Percentiles rank a stretch among this genome's conserved stretches.
phyloP scores from a whole-genome alignment of 2,329 filamentous ascomycete species.

The Clarireedia homoeocarpa region DNA sequence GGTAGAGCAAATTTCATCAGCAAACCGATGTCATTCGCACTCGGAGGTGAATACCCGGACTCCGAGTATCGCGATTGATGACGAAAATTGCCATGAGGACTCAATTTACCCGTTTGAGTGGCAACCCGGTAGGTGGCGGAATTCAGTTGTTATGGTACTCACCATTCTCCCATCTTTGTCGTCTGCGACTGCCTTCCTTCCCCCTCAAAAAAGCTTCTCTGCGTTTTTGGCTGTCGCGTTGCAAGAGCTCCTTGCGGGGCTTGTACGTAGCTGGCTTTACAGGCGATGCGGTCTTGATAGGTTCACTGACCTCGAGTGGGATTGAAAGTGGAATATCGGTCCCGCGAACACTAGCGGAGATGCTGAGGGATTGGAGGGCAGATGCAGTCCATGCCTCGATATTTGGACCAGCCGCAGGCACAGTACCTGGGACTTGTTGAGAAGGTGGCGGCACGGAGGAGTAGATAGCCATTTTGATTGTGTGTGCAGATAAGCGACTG shows the following conservation, averaged over 20 bases:
- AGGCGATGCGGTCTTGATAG: constrained; percentile 15
- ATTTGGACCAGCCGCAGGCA: constrained; percentile 36
- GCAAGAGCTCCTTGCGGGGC: constrained; percentile 31
- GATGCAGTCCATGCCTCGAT: constrained; percentile 62
- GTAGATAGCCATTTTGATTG: constrained; percentile 42
- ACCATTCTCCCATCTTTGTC: constrained; percentile 95
- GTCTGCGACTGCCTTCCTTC: constrained; percentile 79
- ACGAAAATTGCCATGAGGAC: background rate
- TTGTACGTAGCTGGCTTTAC: constrained; percentile 26
- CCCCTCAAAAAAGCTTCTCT: constrained; percentile 59
- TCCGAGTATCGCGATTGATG: constrained; percentile 12
- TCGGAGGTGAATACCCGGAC: constrained; percentile 5
- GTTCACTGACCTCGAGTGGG: constrained; percentile 55
- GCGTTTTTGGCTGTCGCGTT: constrained; percentile 52
- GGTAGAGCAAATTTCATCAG: constrained; percentile 12
- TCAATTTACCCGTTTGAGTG: background rate
- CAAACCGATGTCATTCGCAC: background rate
- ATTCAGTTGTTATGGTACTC: constrained; percentile 24
- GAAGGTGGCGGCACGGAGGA: constrained; percentile 44
- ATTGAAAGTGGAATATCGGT: constrained; percentile 62
- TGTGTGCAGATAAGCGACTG: background rate
- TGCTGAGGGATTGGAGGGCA: constrained; percentile 46
- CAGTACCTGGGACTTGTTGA: constrained; percentile 23
- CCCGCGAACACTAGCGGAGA: constrained; percentile 49
- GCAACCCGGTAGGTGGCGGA: background rate